Conservation (phyloP, 2,329 filamentous ascomycete species). For the Aspergillus oerlinghausenensis region DNA sequence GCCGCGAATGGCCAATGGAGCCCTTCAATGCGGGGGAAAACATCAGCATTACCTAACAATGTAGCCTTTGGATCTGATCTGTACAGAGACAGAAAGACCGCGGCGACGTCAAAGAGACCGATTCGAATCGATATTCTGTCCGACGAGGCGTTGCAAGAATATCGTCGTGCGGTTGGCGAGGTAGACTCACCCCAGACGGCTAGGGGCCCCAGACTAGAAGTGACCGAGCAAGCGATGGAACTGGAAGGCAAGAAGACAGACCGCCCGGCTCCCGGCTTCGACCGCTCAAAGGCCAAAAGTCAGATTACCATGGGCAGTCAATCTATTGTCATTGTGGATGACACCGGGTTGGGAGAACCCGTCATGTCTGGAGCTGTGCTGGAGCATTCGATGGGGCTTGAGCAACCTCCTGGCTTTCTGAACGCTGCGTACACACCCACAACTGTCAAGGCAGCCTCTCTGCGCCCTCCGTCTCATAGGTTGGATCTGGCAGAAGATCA, state of each 20-base stretch:
- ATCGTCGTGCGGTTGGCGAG: slow-evolving; percentile 62
- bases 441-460: slow-evolving; percentile 14
- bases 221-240: background rate
- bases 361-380: slow-evolving; percentile 36
- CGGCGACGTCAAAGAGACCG: slow-evolving; percentile 41
- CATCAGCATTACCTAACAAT: slow-evolving; percentile 41
- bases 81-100: slow-evolving; percentile 38
- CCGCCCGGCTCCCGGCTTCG: background rate
- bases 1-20: slow-evolving; percentile 31
- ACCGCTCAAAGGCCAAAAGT: slow-evolving; percentile 40
- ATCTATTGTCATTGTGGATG: slow-evolving; percentile 83
- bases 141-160: slow-evolving; percentile 72
- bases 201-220: slow-evolving; percentile 5
- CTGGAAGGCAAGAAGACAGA: background rate
- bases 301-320: slow-evolving; percentile 75
- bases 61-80: slow-evolving; percentile 42
- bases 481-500: slow-evolving; percentile 22
- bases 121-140: slow-evolving; percentile 76
- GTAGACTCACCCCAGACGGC: slow-evolving; percentile 2
- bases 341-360: slow-evolving; percentile 44
- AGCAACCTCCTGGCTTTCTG: slow-evolving; percentile 15
- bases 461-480: slow-evolving; percentile 16
- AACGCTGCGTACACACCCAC: slow-evolving; percentile 6
- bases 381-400: slow-evolving; percentile 6
- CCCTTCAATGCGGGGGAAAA: slow-evolving; percentile 34